phyloP scores from a whole-genome alignment of 1,139 yeast genomes.

The Wickerhamomyces sp. region DNA sequence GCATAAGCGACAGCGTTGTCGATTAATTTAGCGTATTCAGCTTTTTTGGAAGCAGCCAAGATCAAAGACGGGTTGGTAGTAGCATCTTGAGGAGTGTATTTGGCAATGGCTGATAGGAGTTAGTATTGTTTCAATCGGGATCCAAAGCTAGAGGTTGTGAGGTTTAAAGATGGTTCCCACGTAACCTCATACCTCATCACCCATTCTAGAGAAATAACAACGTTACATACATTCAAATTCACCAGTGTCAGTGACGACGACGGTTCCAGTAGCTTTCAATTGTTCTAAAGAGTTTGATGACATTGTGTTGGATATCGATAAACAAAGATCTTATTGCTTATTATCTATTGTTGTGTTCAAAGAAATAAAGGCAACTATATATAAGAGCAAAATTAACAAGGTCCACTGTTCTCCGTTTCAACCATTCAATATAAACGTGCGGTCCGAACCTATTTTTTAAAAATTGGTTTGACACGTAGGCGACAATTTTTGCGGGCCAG shows the following conservation, averaged over 20 bases:
- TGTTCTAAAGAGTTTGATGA: slow-evolving; percentile 77
- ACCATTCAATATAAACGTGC: not conserved
- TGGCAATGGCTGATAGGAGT: slow-evolving; percentile 60
- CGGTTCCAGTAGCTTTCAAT: slow-evolving; percentile 92
- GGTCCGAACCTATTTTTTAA: not conserved
- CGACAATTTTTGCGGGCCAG: too few relatives aligned
- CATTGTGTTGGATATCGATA: slow-evolving; percentile 33
- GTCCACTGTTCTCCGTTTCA: slow-evolving; percentile 21
- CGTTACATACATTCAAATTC: slow-evolving; percentile 68
- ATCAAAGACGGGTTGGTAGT: slow-evolving; percentile 98
- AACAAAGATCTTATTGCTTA: too few relatives aligned
- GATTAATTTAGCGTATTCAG: slow-evolving; percentile 83
- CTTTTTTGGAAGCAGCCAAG: slow-evolving; percentile 90
- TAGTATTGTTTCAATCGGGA: slow-evolving; percentile 3
- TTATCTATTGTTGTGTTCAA: not conserved
- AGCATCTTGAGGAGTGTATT: slow-evolving; percentile 98
- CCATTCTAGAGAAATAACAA: slow-evolving; percentile 15
- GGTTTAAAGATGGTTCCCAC: not conserved
- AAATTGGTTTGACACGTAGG: too few relatives aligned
- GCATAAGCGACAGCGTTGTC: slow-evolving; percentile 90
- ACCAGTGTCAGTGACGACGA: slow-evolving; percentile 97
- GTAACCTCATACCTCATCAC: not conserved
- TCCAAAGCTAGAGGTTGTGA: not conserved
- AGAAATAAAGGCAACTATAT: slow-evolving; percentile 4
- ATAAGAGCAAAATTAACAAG: slow-evolving; percentile 4